These are phyloP conservation scores for Aegle marmelos DNA, from an alignment of 345 rosid genomes.

Conservation along the genomic window DNA sequence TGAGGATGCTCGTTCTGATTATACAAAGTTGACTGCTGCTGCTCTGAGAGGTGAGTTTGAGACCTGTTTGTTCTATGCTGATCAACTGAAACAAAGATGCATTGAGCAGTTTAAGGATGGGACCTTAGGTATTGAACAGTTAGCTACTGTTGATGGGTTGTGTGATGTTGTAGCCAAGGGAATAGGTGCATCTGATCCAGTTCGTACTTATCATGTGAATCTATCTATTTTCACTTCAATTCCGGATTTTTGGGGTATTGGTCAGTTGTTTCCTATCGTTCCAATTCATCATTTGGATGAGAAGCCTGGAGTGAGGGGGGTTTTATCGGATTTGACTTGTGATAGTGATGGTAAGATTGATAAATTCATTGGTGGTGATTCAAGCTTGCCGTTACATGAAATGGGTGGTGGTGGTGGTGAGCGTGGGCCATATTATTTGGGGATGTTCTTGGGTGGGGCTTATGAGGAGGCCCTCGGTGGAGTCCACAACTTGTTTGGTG, in stretches of 20 bases:
- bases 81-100: conserved; percentile 78
- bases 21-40: conserved; percentile 46
- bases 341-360: conserved; percentile 93
- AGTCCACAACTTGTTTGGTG: conserved; percentile 88
- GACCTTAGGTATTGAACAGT: conserved; percentile 63
- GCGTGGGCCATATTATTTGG: conserved; percentile 60
- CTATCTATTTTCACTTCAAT: conserved; percentile 91
- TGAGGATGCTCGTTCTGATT: conserved; percentile 66
- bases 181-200: conserved; percentile 51
- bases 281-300: conserved; percentile 83
- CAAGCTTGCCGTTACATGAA: conserved; percentile 89
- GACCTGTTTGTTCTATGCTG: conserved; percentile 64
- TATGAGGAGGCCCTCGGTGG: conserved; percentile 99
- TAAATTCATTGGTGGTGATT: conserved; percentile 84
- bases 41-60: conserved; percentile 63
- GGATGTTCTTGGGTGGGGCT: conserved; percentile 99
- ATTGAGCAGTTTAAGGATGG: conserved; percentile 86
- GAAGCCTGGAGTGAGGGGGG: conserved; percentile 65
- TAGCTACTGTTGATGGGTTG: conserved; percentile 81
- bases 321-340: conserved; percentile 86
- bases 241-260: conserved; percentile 97
- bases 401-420: conserved; percentile 27
- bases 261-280: conserved; percentile 83
- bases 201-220: conserved; percentile 72
- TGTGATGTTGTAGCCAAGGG: conserved; percentile 64